Evolutionary conservation across 371 early-diverging fungal genomes (phyloP), one percentile per base, ranked within the genome.

Genomic region (Mycotypha africana): DNA sequence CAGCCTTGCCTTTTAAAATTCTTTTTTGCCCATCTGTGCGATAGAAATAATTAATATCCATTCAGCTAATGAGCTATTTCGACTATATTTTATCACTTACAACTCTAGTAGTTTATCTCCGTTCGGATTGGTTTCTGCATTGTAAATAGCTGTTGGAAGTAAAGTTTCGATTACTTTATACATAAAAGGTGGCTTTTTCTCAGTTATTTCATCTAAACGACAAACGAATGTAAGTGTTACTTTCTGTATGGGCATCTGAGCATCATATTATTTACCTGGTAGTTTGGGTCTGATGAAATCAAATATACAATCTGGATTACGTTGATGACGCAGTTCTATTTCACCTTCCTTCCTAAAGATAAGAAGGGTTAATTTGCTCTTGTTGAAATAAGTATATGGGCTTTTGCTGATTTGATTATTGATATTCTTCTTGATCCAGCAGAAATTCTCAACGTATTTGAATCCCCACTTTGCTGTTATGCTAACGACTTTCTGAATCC

Each of bases 401-500:
- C 77, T 68, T 31, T 67, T 58, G n/a, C 70, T 80, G 41, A 93
- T 89, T 43, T 79, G 77, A 58, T 95, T 93, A 63, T 92, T 87
- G 39, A 84, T 58, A 31, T 74, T 74, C 47, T 86, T 76, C 51
- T 91, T 91, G 56, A 93, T 86, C 94, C 95, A 95, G 57, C 88
- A 89, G 65, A 93, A 88, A 72, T 93, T 95, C 58, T 95, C 95
- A 2, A 93, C 92, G 49, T 95, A 95, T 47, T 88, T 86, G 61
- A 92, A 88, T n/a, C 85, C 85, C 93, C 95, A 93, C 21, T 47
- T 56, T 24, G 84, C 79, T 16, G 83, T 81, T 25, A 89, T 64
- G 30, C 56, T 63, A 24, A 93, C 80, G 35, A 93, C 74, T 32
- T 79, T 76, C n/a, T 89, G 90, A 14, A 91, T 60, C 58, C 85